Evolutionary conservation across 1,139 yeast species (phyloP).

Genomic region (Diutina ranongensis): DNA sequence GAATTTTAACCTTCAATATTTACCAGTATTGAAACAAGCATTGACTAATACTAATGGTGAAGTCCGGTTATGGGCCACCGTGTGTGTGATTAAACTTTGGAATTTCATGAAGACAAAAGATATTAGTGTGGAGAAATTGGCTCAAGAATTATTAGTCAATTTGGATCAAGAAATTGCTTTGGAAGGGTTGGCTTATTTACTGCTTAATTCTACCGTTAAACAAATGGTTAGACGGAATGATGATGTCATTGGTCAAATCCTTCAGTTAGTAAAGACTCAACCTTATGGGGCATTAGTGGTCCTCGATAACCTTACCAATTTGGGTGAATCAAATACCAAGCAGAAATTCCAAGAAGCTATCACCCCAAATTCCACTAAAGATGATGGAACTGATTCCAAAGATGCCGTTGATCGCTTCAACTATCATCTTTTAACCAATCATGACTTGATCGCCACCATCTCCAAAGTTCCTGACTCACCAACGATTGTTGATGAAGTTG

Average conservation of each 20-base stretch:
- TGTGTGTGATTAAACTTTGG: slow-evolving; percentile 11
- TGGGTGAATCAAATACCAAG: slow-evolving; percentile 15
- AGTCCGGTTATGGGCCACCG: slow-evolving; percentile 7
- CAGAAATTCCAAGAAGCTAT: slow-evolving; percentile 12
- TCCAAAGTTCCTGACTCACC: background rate
- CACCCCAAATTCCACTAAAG: background rate
- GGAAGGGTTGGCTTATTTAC: slow-evolving; percentile 10
- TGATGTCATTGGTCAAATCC: slow-evolving; percentile 8
- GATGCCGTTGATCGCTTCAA: slow-evolving; percentile 8
- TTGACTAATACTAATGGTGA: slow-evolving; percentile 7
- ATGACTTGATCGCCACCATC: background rate
- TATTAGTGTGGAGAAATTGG: slow-evolving; percentile 9
- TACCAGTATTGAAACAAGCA: slow-evolving; percentile 8
- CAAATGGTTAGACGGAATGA: slow-evolving; percentile 8
- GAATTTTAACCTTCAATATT: slow-evolving; percentile 9
- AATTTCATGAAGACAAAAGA: slow-evolving; percentile 10
- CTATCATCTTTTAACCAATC: slow-evolving; percentile 3
- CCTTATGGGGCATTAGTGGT: slow-evolving; percentile 10
- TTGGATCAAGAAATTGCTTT: slow-evolving; percentile 6
- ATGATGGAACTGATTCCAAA: slow-evolving; percentile 9
- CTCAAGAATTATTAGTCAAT: slow-evolving; percentile 6
- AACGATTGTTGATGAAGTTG: background rate
- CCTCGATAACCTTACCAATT: slow-evolving; percentile 8
- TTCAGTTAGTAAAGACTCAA: slow-evolving; percentile 8
- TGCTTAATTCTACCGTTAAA: slow-evolving; percentile 9